Evolutionary conservation across 345 rosid species (phyloP), one percentile per base, ranked within the genome.

Genomic region (Salix suchowensis): DNA sequence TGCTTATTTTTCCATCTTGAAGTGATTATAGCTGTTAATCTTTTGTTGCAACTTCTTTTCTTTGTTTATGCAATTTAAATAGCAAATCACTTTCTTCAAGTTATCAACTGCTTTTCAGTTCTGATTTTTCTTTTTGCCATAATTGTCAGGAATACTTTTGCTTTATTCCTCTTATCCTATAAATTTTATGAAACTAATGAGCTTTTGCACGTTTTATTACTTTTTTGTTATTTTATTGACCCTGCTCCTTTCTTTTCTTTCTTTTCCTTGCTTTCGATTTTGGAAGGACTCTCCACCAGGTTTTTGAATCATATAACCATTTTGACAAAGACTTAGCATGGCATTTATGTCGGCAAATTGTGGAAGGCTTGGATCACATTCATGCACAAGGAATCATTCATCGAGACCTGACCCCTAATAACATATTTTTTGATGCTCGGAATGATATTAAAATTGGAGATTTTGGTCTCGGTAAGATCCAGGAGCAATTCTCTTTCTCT

Each of bases 371-470:
- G 88, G 96, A 74, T 40, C 98, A 95, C 81, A 93, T 95, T 69
- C 98, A 95, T 79, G 97, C 90, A 74, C 98, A 95, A 78, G 98
- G 98, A 81, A 95, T 95, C 77, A 93, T 95, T 85, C 98, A 95
- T 87, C 87, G 98, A 44, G 98, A 95, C 87, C 84, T 95, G 77
- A 95, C 98, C 19, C 98, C 98, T 0, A 95, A 80, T 76, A 95
- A 95, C 81, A 95, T 95, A 72, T 95, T 95, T 80, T 95, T 95
- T 86, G 97, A 90, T 87, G 92, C 98, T 48, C 97, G 98, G 42
- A 87, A 83, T 84, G 98, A 95, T 77, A 85, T 95, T 76, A 95
- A 95, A 85, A 95, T 95, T 80, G 97, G 98, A 34, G 98, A 95
- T 82, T 95, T 95, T 75, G 98, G 98, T 68, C 96, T 95, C 74